These are phyloP conservation scores for Malania oleifera DNA, from an alignment of 164 flowering plant genomes.

Conservation along the genomic window DNA sequence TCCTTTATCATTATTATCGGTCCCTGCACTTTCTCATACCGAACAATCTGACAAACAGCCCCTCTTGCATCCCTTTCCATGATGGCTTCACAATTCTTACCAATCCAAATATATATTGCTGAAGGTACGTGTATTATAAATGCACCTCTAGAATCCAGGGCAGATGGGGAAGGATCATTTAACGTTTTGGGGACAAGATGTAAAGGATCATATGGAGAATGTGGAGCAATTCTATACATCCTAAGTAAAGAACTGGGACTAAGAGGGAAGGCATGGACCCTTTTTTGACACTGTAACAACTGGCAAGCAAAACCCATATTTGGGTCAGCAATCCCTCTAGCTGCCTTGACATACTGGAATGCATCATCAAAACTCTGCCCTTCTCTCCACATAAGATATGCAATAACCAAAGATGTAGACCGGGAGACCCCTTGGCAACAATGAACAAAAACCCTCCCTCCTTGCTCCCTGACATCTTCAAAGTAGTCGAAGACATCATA, in stretches of 20 bases:
- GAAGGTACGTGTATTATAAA: slow-evolving; percentile 71
- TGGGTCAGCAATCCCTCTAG: slow-evolving; percentile 82
- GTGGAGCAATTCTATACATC: slow-evolving; percentile 77
- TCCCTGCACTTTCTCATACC: slow-evolving; percentile 73
- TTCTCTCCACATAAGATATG: slow-evolving; percentile 90
- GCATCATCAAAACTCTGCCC: slow-evolving; percentile 92
- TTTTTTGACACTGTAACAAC: slow-evolving; percentile 80
- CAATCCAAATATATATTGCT: slow-evolving; percentile 71
- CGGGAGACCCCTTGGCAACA: slow-evolving; percentile 89
- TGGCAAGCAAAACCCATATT: slow-evolving; percentile 93
- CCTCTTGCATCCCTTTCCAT: slow-evolving; percentile 84
- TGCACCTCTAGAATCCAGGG: slow-evolving; percentile 79
- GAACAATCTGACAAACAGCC: slow-evolving; percentile 72
- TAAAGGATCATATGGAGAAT: slow-evolving; percentile 77
- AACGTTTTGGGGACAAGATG: slow-evolving; percentile 84
- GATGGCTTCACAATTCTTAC: slow-evolving; percentile 52
- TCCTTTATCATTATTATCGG: slow-evolving; percentile 45
- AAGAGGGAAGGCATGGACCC: slow-evolving; percentile 79
- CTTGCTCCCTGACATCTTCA: slow-evolving; percentile 77
- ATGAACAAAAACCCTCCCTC: slow-evolving; percentile 73
- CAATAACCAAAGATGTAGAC: slow-evolving; percentile 78
- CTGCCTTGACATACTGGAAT: slow-evolving; percentile 78
- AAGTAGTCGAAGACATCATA: slow-evolving; percentile 87
- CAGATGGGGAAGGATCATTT: slow-evolving; percentile 60
- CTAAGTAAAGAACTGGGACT: slow-evolving; percentile 80